Conservation (phyloP, 768 basidiomycete genomes). For the Ramaria rubella region DNA sequence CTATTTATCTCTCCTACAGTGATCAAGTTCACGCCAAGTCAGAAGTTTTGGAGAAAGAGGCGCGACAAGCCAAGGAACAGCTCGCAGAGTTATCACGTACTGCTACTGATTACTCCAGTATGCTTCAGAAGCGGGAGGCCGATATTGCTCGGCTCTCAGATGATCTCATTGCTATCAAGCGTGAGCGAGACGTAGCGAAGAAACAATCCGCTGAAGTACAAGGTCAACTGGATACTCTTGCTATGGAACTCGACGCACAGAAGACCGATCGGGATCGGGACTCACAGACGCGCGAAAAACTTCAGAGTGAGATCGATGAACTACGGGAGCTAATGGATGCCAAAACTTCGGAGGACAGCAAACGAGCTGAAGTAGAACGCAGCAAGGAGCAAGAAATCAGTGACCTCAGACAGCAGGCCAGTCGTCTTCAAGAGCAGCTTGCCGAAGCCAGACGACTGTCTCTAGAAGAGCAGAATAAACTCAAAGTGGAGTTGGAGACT, state of each 20-base stretch:
- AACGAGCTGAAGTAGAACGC: constrained; percentile 76
- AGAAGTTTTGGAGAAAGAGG: constrained; percentile 58
- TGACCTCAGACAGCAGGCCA: constrained; percentile 58
- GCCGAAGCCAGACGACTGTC: constrained; percentile 54
- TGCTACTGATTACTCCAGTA: constrained; percentile 64
- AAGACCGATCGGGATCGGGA: constrained; percentile 48
- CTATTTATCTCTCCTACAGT: constrained; percentile 31
- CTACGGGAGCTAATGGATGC: constrained; percentile 77
- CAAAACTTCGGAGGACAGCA: constrained; percentile 81
- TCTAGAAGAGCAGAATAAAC: constrained; percentile 61
- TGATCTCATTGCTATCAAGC: constrained; percentile 48
- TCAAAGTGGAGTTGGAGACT: constrained; percentile 70
- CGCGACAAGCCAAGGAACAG: constrained; percentile 68
- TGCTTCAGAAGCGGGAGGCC: constrained; percentile 73
- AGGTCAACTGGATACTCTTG: constrained; percentile 57
- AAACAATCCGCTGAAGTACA: constrained; percentile 65
- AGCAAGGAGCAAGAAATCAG: constrained; percentile 81
- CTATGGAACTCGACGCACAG: constrained; percentile 54
- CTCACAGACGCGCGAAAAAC: constrained; percentile 42
- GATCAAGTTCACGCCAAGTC: constrained; percentile 54
- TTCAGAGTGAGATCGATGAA: constrained; percentile 81
- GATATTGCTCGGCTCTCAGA: constrained; percentile 49
- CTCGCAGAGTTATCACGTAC: constrained; percentile 71
- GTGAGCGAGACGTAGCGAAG: constrained; percentile 46
- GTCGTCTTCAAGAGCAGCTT: constrained; percentile 59